Percentiles rank a stretch among this genome's conserved stretches.
These are phyloP conservation scores for Hebeloma cylindrosporum DNA, from an alignment of 768 basidiomycete species.

Conservation along the genomic window DNA sequence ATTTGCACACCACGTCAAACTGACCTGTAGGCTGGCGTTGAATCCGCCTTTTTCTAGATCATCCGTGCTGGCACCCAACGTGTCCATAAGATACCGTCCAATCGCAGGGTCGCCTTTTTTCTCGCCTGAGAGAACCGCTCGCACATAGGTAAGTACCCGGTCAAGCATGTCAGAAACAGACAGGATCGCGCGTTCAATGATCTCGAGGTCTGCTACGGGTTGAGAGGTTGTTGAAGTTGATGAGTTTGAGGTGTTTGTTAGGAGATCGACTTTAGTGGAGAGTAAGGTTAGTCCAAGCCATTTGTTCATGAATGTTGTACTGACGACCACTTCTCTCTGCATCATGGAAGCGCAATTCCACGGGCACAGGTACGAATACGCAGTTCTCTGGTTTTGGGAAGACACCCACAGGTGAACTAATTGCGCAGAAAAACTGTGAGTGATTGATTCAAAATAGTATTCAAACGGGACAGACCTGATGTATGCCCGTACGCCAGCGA, in stretches of 20 bases:
- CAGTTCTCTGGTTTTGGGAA: constrained; percentile 92
- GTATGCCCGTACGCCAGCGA: constrained; percentile 82
- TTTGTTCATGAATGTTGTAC: constrained; percentile 26
- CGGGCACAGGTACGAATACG: constrained; percentile 91
- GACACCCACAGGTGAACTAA: constrained; percentile 84
- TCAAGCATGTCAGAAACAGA: constrained; percentile 78
- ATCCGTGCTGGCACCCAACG: constrained; percentile 70
- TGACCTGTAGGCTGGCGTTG: constrained; percentile 73
- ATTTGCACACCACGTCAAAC: background rate
- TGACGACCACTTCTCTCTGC: constrained; percentile 83
- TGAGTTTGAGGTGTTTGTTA: constrained; percentile 50
- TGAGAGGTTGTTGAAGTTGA: constrained; percentile 48
- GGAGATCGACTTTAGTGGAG: constrained; percentile 67
- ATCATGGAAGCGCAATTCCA: constrained; percentile 78
- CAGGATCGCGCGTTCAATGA: constrained; percentile 71
- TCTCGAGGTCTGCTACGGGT: constrained; percentile 68
- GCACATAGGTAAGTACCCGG: constrained; percentile 83
- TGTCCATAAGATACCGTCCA: constrained; percentile 90
- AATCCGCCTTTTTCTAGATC: constrained; percentile 72
- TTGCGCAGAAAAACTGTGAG: constrained; percentile 14
- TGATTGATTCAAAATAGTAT: constrained; percentile 11
- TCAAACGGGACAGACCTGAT: constrained; percentile 57
- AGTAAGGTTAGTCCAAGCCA: constrained; percentile 18
- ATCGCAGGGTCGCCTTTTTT: constrained; percentile 78
- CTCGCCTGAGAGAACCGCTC: constrained; percentile 76